A percentile compares a stretch with the other conserved stretches of the same genome.
These are phyloP conservation scores for Catunica adiposa DNA, from an alignment of 2,329 filamentous ascomycete genomes.

Conservation along the genomic window DNA sequence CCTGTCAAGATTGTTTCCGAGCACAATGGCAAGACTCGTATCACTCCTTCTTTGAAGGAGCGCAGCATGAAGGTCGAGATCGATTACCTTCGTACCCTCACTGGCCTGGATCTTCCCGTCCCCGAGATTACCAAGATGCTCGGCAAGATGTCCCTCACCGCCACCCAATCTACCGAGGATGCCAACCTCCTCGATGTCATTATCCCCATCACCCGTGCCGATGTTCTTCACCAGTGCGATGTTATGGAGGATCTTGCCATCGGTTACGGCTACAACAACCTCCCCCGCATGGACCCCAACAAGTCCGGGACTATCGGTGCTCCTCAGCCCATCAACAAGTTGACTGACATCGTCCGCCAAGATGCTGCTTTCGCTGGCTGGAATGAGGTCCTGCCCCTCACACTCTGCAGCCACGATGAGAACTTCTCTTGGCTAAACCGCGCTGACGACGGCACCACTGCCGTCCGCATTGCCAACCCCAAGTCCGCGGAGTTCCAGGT, in stretches of 20 bases:
- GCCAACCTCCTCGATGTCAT: slow-evolving; percentile 58
- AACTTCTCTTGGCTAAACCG: slow-evolving; percentile 94
- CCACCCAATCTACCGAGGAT: slow-evolving; percentile 43
- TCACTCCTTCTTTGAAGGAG: slow-evolving; percentile 66
- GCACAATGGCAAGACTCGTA: slow-evolving; percentile 70
- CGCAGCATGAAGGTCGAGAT: slow-evolving; percentile 67
- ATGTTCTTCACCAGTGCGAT: slow-evolving; percentile 90
- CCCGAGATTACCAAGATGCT: slow-evolving; percentile 64
- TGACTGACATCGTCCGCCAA: slow-evolving; percentile 73
- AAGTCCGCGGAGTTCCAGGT: slow-evolving; percentile 91
- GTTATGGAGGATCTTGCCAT: slow-evolving; percentile 98
- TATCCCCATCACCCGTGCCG: slow-evolving; percentile 77
- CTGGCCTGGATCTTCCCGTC: slow-evolving; percentile 60
- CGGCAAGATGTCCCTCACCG: slow-evolving; percentile 76
- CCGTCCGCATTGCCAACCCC: slow-evolving; percentile 74
- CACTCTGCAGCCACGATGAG: slow-evolving; percentile 93
- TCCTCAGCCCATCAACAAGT: slow-evolving; percentile 82
- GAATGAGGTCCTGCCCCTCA: slow-evolving; percentile 90
- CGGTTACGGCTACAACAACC: slow-evolving; percentile 92
- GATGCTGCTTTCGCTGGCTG: slow-evolving; percentile 91
- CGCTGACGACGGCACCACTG: slow-evolving; percentile 67
- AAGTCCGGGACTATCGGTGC: slow-evolving; percentile 75
- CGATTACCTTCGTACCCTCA: slow-evolving; percentile 86
- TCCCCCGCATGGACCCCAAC: slow-evolving; percentile 73
- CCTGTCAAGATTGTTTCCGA: slow-evolving; percentile 82